Evolutionary conservation across 495 filamentous ascomycete species (phyloP).

Genomic region (Neurospora intermedia): DNA sequence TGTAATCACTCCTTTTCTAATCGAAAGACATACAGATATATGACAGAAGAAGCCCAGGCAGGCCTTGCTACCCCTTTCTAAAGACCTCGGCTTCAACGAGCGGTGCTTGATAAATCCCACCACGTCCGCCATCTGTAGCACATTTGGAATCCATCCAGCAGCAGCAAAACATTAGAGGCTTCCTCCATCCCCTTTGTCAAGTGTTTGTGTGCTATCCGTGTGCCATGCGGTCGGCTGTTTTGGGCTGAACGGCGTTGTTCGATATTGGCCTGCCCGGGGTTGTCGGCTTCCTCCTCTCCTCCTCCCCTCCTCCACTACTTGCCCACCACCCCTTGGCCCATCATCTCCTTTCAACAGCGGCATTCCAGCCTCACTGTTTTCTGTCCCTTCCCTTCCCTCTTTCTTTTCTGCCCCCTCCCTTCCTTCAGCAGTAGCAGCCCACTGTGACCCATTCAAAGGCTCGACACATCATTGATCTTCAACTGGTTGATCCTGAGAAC

Average conservation of each 20-base stretch:
- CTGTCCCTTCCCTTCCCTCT: neutral
- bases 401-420: neutral
- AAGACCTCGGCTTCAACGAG: neutral
- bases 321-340: neutral
- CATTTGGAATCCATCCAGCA: neutral
- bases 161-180: neutral
- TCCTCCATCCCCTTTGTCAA: neutral
- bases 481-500: slow-evolving; percentile 74
- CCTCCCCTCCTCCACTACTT: neutral
- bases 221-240: neutral
- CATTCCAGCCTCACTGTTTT: neutral
- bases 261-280: neutral
- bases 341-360: neutral
- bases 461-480: slow-evolving; percentile 34
- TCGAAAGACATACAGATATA: neutral
- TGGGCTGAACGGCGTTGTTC: neutral
- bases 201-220: neutral
- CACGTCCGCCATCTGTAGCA: neutral
- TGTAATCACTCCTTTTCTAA: neutral
- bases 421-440: neutral
- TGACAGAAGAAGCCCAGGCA: neutral
- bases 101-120: neutral
- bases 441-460: neutral
- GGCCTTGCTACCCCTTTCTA: neutral
- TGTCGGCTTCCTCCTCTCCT: neutral